Conservation (phyloP, 768 basidiomycete genomes). For the Clitopilus passeckerianus region DNA sequence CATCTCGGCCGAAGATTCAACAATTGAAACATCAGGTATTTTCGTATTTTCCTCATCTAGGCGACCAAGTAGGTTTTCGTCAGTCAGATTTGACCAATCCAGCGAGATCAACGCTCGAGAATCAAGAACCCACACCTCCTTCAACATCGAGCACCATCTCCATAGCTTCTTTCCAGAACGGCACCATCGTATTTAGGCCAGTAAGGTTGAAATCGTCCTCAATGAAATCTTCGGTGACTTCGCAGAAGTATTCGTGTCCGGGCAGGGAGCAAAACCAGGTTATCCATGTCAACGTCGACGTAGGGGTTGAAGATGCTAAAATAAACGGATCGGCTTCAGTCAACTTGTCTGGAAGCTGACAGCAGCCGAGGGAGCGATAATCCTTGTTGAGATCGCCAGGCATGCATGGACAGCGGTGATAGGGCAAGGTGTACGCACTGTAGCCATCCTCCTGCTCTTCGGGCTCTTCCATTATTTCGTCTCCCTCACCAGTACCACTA, state of each 20-base stretch:
- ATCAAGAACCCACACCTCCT: conserved; percentile 62
- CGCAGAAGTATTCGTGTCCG: conserved; percentile 97
- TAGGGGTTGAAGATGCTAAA: conserved; percentile 86
- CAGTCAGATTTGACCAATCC: background rate
- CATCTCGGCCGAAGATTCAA: conserved; percentile 96
- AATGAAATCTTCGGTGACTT: conserved; percentile 98
- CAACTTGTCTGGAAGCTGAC: conserved; percentile 5
- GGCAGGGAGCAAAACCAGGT: conserved; percentile 95
- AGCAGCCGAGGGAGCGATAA: background rate
- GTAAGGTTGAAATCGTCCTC: conserved; percentile 99
- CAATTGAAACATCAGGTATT: conserved; percentile 98
- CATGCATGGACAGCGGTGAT: background rate
- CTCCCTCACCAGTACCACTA: conserved; percentile 58
- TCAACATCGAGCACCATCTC: conserved; percentile 99
- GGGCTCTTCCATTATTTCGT: conserved; percentile 81
- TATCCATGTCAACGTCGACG: conserved; percentile 92
- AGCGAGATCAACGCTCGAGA: background rate
- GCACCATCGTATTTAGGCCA: conserved; percentile 91
- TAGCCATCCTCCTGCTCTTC: conserved; percentile 75
- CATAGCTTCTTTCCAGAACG: conserved; percentile 99
- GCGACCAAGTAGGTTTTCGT: background rate
- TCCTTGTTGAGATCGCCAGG: background rate
- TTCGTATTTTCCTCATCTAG: conserved; percentile 88
- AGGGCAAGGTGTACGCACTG: conserved; percentile 48
- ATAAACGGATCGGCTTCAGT: conserved; percentile 14